Conservation (phyloP, 73 alveolate genomes). For the Paramecium tetraurelia region DNA sequence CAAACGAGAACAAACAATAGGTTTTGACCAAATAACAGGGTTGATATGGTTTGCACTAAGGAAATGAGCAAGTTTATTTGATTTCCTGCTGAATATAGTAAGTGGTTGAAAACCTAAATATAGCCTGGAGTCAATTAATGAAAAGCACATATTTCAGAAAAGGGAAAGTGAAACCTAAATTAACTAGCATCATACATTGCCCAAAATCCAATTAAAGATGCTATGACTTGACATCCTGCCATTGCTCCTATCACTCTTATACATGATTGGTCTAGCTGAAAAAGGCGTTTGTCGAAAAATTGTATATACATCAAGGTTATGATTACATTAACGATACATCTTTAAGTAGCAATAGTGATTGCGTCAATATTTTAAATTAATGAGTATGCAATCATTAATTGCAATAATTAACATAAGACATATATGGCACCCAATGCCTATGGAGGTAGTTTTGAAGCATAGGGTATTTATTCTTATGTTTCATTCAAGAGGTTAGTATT, state of each 20-base stretch:
- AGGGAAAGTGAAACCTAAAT: not conserved
- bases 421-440: not conserved
- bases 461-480: not conserved
- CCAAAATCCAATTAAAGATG: not conserved
- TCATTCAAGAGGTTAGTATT: not conserved
- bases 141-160: conserved; percentile 37
- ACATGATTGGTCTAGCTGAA: not conserved
- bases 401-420: not conserved
- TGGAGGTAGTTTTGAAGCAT: not conserved
- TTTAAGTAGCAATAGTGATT: conserved; percentile 15
- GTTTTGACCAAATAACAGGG: not conserved
- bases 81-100: not conserved
- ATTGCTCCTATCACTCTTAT: not conserved
- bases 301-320: not conserved
- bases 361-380: not conserved
- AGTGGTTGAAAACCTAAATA: not conserved
- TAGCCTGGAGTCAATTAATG: conserved; percentile 32
- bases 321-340: not conserved
- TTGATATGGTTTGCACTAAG: not conserved
- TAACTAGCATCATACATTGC: not conserved
- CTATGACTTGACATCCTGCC: not conserved
- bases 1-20: not conserved
- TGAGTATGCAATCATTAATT: not conserved
- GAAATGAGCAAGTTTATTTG: not conserved
- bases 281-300: not conserved